Base-by-base conservation (phyloP, 257 asterid species). In the Primulina tabacum region DNA sequence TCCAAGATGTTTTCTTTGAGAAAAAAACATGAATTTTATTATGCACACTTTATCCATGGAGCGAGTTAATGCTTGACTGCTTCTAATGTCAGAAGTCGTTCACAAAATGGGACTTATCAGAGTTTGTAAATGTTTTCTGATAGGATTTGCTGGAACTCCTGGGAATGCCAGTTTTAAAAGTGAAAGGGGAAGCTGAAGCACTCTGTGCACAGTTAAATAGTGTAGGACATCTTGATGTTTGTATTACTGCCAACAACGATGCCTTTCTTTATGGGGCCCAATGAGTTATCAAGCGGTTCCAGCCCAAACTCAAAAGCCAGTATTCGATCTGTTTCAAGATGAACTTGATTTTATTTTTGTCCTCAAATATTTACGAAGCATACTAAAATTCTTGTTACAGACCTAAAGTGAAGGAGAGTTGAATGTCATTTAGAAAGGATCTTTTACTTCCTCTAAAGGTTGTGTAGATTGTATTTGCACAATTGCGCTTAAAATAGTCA, bases 121-220 rank as follows among this genome's bases (percentile, higher is more conserved):
- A 29, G 65, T 75, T 75, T 58, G 37, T 29, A 26, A 3, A 53
- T 40, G 52, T 67, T 16, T 74, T 78, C 58, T 60, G 71, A 60
- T 74, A 94, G 99, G 97, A 86, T 72, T 76, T 94, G 81, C 96
- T 94, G 64, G 78, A 88, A 82, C 92, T 91, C 75, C 95, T 91
- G 64, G 99, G 99, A 53, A 85, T 94, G 84, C 96, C 97, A 63
- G 86, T 94, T 76, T 77, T 94, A 59, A 88, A 78, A 77, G 95
- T 97, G 62, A 84, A 80, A 71, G 97, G 87, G 40, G 99, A 94
- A 80, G 99, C 99, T 21, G 99, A 91, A 87, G 99, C 99, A 21
- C 88, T 93, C 8, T 90, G 96, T 82, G 96, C 97, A 16, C 88
- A 90, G 65, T 82, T 93, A 69, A 93, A 90, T 77, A 78, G 92